Evolutionary conservation across 164 flowering plant species (phyloP), one percentile per base, ranked within the genome.

Genomic region (Vitis labrusca): DNA sequence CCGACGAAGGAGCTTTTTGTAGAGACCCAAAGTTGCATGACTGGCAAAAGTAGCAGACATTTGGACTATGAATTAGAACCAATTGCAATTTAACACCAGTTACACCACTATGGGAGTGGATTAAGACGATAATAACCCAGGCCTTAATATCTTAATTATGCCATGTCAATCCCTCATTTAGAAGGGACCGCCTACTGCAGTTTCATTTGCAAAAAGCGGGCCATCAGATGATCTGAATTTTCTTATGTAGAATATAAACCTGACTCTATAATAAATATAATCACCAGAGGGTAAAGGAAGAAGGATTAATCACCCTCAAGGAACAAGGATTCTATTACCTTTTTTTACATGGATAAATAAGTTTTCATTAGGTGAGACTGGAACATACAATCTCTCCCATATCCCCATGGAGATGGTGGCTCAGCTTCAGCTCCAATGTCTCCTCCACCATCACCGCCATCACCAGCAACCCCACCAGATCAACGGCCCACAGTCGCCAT

Each of bases 11-110:
- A 95, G 84, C 81, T 95, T 93, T 76, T 95, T 95, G 57, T 88
- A 95, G 51, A 95, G 84, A 51, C 97, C 99, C 83, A 93, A 69
- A 53, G 99, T 93, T 61, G 99, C 99, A 85, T 95, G 99, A 74
- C 98, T 94, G 53, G 9, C 68, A 48, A 77, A 64, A 13, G 65
- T 62, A 56, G 61, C 12, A 44, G 66, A 44, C 7, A 29, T 50
- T 69, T 51, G 37, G 54, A 54, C 52, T 55, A 32, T 27, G 8
- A 49, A 69, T 47, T 27, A 63, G 14, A 48, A 67, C 29, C 65
- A 61, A 57, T 57, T 27, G 16, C 15, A 72, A 44, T 51, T 15
- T 29, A 72, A 50, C 12, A 57, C 13, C 44, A 14, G 60, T 32
- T 5, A 32, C 37, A 61, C 63, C 6, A 16, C 14, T 10, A 10